Conservation (phyloP, 257 asterid species). For the Scutellaria baicalensis region DNA sequence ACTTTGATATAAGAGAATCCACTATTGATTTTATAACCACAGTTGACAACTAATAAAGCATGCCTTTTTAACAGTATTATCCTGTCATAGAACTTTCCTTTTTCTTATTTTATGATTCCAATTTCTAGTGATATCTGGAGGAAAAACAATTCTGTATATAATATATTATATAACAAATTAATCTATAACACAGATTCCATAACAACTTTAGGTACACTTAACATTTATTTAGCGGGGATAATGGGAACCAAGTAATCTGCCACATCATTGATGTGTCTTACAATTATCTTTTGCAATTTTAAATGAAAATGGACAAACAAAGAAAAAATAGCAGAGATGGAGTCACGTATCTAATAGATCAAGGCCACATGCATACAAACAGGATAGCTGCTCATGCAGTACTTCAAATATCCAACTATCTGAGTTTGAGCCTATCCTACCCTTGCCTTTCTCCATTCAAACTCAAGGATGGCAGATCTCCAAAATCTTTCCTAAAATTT, state of each 20-base stretch:
- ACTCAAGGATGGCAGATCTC: conserved; percentile 1
- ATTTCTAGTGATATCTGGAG: neutral
- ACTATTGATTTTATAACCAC: conserved; percentile 6
- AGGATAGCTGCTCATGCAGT: neutral
- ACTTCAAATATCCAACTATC: neutral
- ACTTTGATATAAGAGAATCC: neutral
- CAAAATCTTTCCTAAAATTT: neutral
- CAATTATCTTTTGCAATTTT: neutral
- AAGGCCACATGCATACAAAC: neutral
- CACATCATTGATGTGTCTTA: neutral
- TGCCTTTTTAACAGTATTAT: conserved; percentile 1
- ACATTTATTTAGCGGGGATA: no score
- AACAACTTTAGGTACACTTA: no score
- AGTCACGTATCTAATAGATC: neutral
- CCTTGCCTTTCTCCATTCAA: conserved; percentile 1
- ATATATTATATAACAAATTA: no score
- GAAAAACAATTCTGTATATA: no score
- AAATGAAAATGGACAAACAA: neutral
- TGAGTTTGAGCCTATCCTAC: neutral
- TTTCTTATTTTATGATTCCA: neutral
- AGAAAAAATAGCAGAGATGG: neutral
- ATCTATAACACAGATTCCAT: no score
- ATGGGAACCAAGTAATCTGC: neutral
- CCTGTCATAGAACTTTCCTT: neutral
- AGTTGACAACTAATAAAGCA: neutral